phyloP scores from a whole-genome alignment of 495 filamentous ascomycete genomes.

The Penicillium canariense region DNA sequence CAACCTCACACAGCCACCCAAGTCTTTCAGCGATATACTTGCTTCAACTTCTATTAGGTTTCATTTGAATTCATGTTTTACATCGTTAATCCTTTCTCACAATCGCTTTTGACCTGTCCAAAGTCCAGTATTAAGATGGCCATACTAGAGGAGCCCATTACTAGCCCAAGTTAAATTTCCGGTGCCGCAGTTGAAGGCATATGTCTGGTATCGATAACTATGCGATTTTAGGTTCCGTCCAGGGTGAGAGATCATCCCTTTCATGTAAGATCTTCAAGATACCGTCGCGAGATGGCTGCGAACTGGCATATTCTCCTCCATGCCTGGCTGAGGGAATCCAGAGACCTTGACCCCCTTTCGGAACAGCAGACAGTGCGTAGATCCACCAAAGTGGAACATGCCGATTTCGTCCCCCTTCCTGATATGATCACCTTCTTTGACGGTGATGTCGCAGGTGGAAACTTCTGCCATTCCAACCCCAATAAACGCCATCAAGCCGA shows the following conservation, averaged over 20 bases:
- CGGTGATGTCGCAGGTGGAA: constrained; percentile 64
- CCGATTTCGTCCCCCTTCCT: constrained; percentile 65
- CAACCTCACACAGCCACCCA: no score
- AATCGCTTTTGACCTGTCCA: no score
- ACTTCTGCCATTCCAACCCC: constrained; percentile 72
- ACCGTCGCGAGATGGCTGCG: constrained; percentile 43
- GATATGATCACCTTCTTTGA: constrained; percentile 57
- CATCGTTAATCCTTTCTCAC: no score
- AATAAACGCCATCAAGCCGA: constrained; percentile 66
- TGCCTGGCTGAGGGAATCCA: constrained; percentile 50
- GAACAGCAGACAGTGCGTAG: constrained; percentile 63
- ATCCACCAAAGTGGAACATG: constrained; percentile 76
- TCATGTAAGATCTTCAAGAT: background rate
- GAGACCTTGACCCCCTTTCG: constrained; percentile 27
- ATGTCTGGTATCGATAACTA: background rate
- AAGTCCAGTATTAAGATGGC: no score
- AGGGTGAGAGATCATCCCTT: no score
- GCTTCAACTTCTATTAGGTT: no score
- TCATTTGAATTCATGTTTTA: no score
- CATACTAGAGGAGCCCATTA: no score
- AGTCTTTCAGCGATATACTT: no score
- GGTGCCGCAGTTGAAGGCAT: no score
- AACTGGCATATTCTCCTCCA: constrained; percentile 57
- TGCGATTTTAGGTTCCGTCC: background rate
- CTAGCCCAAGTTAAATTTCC: no score